These are phyloP conservation scores for Tulasnella sp. DNA, from an alignment of 768 basidiomycete genomes.

Conservation along the genomic window DNA sequence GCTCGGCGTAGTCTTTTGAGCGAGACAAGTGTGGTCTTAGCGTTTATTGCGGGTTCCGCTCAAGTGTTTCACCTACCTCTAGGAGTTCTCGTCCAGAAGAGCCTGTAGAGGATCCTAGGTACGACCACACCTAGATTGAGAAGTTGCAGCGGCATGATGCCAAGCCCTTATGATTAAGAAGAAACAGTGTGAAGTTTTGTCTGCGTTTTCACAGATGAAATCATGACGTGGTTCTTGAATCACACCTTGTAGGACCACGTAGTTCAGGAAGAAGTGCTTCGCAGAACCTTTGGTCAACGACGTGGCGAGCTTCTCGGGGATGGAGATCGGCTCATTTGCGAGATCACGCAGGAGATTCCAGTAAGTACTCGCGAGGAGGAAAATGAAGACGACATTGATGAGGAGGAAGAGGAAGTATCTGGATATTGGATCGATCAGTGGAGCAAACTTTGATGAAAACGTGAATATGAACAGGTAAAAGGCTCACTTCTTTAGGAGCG, in stretches of 20 bases:
- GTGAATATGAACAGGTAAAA: not conserved
- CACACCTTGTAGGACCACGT: slow-evolving; percentile 72
- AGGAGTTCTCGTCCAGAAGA: slow-evolving; percentile 80
- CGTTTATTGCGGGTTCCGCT: not conserved
- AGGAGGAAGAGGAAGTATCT: slow-evolving; percentile 93
- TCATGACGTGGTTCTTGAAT: not conserved
- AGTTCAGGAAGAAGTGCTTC: slow-evolving; percentile 76
- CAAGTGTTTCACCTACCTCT: slow-evolving; percentile 45
- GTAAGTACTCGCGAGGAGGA: slow-evolving; percentile 83
- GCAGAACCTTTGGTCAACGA: slow-evolving; percentile 71
- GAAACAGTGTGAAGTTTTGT: slow-evolving; percentile 13
- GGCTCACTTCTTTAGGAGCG: slow-evolving; percentile 75
- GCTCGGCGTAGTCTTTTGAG: slow-evolving; percentile 74
- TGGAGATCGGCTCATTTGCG: slow-evolving; percentile 85
- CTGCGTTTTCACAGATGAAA: not conserved
- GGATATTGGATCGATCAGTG: no score
- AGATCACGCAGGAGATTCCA: slow-evolving; percentile 85
- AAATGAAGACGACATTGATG: slow-evolving; percentile 88
- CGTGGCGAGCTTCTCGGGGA: slow-evolving; percentile 83
- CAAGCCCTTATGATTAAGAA: slow-evolving; percentile 62
- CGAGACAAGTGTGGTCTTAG: not conserved
- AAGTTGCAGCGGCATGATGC: slow-evolving; percentile 91
- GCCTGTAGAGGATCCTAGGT: slow-evolving; percentile 58
- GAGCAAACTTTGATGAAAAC: slow-evolving; percentile 13
- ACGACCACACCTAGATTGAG: slow-evolving; percentile 84